Percentiles rank a stretch among this genome's conserved stretches.
phyloP scores from a whole-genome alignment of 2,329 filamentous ascomycete genomes.

The Rutstroemia sydowiana region DNA sequence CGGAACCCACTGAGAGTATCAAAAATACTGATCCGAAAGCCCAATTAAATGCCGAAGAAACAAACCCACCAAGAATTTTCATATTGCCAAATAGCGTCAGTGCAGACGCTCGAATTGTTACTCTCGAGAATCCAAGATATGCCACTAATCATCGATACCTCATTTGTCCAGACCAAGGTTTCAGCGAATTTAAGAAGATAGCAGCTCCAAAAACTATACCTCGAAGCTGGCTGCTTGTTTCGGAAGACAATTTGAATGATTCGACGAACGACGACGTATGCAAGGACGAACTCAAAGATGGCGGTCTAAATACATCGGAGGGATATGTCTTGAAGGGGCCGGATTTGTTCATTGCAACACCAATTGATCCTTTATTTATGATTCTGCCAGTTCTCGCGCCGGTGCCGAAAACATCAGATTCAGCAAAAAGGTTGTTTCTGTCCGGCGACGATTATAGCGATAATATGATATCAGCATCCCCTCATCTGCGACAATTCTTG shows the following conservation, averaged over 20 bases:
- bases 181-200: conserved; percentile 59
- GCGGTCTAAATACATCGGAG: conserved; percentile 11
- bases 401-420: conserved; percentile 36
- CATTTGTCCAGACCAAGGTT: conserved; percentile 52
- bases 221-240: conserved; percentile 52
- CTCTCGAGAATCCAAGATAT: conserved; percentile 52
- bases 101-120: conserved; percentile 49
- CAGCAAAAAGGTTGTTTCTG: conserved; percentile 56
- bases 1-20: conserved; percentile 15
- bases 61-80: conserved; percentile 48
- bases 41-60: conserved; percentile 25
- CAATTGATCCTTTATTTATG: conserved; percentile 78
- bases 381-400: conserved; percentile 63
- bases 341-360: conserved; percentile 76
- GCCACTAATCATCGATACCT: conserved; percentile 51
- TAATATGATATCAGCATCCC: conserved; percentile 44
- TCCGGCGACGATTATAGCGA: conserved; percentile 68
- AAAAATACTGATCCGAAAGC: conserved; percentile 26
- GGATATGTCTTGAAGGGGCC: conserved; percentile 58
- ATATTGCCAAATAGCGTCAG: conserved; percentile 51
- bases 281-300: conserved; percentile 18
- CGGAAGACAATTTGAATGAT: conserved; percentile 8
- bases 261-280: conserved; percentile 15
- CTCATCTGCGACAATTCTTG: conserved; percentile 53
- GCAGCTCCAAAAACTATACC: conserved; percentile 45